These are phyloP conservation scores for Lichtheimia ramosa DNA, from an alignment of 371 early-diverging fungal species.

Conservation along the genomic window DNA sequence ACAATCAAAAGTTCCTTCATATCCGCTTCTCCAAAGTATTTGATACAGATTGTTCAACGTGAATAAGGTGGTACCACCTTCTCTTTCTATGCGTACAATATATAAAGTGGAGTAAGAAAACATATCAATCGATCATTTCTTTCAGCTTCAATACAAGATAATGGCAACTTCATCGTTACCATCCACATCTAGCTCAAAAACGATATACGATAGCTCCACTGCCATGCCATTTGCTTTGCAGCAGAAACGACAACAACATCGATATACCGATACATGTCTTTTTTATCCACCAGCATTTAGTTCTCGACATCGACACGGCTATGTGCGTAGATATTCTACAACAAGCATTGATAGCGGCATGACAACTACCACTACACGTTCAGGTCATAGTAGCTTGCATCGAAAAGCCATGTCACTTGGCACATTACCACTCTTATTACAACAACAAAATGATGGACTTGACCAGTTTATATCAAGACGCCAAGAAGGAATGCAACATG, in stretches of 20 bases:
- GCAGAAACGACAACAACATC: background rate
- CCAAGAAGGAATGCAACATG: background rate
- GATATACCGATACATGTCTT: constrained; percentile 9
- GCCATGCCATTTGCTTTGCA: background rate
- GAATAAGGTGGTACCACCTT: too few species aligned
- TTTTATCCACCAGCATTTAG: constrained; percentile 7
- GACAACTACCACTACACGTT: background rate
- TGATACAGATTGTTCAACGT: too few species aligned
- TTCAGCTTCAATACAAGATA: too few species aligned
- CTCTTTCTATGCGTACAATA: too few species aligned
- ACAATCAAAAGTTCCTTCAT: too few species aligned
- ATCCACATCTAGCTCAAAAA: too few species aligned
- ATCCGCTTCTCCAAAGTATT: too few species aligned
- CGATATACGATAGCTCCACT: too few species aligned
- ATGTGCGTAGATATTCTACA: constrained; percentile 7
- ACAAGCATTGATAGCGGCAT: constrained; percentile 8
- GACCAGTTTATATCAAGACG: background rate
- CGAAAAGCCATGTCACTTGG: constrained; percentile 4
- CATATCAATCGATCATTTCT: too few species aligned
- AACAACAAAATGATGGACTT: background rate
- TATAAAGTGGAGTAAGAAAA: too few species aligned
- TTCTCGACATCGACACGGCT: background rate
- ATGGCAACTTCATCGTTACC: too few species aligned
- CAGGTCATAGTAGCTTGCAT: constrained; percentile 2
- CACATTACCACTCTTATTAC: background rate